Evolutionary conservation across 345 rosid genomes (phyloP), one percentile per base, ranked within the genome.

Genomic region (Hypericum androsaemum): DNA sequence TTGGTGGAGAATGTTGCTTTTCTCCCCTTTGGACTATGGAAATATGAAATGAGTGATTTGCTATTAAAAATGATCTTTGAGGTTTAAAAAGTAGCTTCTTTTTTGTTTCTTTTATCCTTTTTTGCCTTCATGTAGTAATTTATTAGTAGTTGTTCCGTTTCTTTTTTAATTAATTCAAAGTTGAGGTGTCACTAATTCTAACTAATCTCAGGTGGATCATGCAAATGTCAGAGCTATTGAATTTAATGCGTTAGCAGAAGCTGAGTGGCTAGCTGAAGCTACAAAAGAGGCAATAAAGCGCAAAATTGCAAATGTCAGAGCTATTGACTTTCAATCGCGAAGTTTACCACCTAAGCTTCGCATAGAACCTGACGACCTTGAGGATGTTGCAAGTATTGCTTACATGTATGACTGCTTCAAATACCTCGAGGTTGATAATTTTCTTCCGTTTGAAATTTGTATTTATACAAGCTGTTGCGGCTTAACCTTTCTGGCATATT

Each of bases 231-330:
- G 94, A 62, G 69, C 82, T 7, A 58, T 75, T 35, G 78, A 78
- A 69, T 41, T 68, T 55, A 81, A 88, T 74, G 79, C 88, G 16
- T 74, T 92, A 60, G 43, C 83, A 57, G 95, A 88, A 76, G 98
- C 97, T 54, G 98, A 92, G 64, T 80, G 72, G 61, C 72, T 81
- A 56, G 98, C 97, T 53, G 94, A 88, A 77, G 97, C 89, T 59
- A 81, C 98, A 12, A 92, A 88, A 69, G 81, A 71, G 68, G 96
- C 86, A 49, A 84, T 92, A 63, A 92, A 88, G 64, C 74, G 95
- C 67, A 92, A 87, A 82, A 83, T 92, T 65, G 95, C 87, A 39
- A 94, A 83, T 66, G 88, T 73, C n/a, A n/a, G n/a, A n/a, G n/a
- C 74, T 65, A 68, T 72, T 22, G 98, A 85, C 56, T 81, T 69